Conservation (phyloP, 106 monocot species). For the Ottelia alismoides region DNA sequence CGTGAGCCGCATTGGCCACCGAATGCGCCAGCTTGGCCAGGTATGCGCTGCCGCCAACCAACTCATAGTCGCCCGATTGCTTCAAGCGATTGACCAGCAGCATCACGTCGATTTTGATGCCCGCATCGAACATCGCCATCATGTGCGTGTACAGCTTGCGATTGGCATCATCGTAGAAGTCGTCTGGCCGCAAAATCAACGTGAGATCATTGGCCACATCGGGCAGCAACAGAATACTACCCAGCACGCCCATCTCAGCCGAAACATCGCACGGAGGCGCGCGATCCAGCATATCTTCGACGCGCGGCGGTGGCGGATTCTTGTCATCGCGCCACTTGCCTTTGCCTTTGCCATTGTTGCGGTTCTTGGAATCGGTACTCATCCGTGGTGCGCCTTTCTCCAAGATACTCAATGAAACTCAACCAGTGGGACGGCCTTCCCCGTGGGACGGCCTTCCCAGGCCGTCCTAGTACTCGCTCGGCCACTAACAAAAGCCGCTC, state of each 20-base stretch:
- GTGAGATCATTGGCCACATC: no score
- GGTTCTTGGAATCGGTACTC: no score
- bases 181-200: background rate
- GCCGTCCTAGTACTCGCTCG: no score
- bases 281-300: background rate
- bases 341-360: no score
- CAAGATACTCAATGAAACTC: no score
- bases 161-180: background rate
- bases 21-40: background rate
- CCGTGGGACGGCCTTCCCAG: no score
- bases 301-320: no score
- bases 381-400: no score
- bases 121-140: background rate
- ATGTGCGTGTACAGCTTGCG: background rate
- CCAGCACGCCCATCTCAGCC: background rate
- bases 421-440: no score
- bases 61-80: background rate
- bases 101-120: background rate
- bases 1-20: background rate
- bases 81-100: background rate
- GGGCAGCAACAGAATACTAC: background rate
- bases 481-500: no score
- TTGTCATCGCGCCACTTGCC: no score
- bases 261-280: no score
- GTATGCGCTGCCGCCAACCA: background rate